A percentile compares a stretch with the other conserved stretches of the same genome.
phyloP scores from a whole-genome alignment of 805 yeast genomes.

The Candida fluviatilis region DNA sequence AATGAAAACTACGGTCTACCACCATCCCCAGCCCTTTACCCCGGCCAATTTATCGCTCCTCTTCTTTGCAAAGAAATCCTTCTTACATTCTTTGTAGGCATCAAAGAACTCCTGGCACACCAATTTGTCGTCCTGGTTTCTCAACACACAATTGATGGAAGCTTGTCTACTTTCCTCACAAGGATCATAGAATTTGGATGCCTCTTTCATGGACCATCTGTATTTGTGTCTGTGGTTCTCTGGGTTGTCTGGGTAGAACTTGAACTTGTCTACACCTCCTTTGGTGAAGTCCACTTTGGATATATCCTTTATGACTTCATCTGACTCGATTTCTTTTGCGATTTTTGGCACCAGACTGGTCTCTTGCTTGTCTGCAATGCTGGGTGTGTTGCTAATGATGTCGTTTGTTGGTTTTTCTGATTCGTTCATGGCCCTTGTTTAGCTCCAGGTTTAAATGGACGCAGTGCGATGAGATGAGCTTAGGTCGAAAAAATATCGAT shows the following conservation, averaged over 20 bases:
- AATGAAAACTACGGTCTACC: too few relatives aligned
- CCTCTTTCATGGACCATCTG: constrained; percentile 68
- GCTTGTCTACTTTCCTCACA: constrained; percentile 87
- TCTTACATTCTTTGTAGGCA: constrained; percentile 90
- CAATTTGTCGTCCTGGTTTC: constrained; percentile 62
- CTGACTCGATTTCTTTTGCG: constrained; percentile 11
- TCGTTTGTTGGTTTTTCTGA: too few relatives aligned
- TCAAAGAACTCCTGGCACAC: constrained; percentile 78
- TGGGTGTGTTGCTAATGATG: not conserved
- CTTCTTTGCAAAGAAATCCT: constrained; percentile 41
- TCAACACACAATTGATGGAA: constrained; percentile 78
- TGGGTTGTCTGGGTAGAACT: constrained; percentile 87
- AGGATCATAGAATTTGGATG: constrained; percentile 87
- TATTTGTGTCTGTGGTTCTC: constrained; percentile 63
- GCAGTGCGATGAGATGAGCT: too few relatives aligned
- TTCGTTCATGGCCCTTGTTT: too few relatives aligned
- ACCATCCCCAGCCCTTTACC: constrained; percentile 40
- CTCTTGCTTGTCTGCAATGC: not conserved
- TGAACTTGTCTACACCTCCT: constrained; percentile 49
- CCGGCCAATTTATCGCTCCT: constrained; percentile 34
- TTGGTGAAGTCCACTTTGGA: constrained; percentile 51
- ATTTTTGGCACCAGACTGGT: not conserved
- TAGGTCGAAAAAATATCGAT: too few relatives aligned
- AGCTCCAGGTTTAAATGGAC: too few relatives aligned
- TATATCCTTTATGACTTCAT: constrained; percentile 29